These are phyloP conservation scores for Sporothrix brunneoviolacea DNA, from an alignment of 2,329 filamentous ascomycete genomes.

Conservation along the genomic window DNA sequence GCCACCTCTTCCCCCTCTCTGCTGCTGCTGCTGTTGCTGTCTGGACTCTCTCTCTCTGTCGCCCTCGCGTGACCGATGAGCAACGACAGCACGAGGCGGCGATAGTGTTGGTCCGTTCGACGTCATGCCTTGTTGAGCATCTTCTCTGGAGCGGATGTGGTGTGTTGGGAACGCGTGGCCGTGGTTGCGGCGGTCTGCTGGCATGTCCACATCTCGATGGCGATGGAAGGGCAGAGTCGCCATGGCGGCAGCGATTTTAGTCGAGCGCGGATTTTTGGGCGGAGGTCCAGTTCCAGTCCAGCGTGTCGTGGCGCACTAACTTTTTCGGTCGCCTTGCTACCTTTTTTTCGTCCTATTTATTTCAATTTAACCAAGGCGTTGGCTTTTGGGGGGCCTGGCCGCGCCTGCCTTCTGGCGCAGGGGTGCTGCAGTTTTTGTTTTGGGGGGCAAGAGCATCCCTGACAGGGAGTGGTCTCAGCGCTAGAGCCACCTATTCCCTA, in stretches of 20 bases:
- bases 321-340: not conserved
- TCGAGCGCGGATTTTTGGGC: slow-evolving; percentile 9
- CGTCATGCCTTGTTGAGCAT: slow-evolving; percentile 30
- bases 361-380: not conserved
- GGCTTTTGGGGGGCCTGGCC: not conserved
- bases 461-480: too few relatives aligned
- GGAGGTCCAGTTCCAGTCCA: not conserved
- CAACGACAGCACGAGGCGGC: slow-evolving; percentile 23
- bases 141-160: slow-evolving; percentile 28
- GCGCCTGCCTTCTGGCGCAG: not conserved
- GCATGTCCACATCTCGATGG: slow-evolving; percentile 35
- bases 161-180: slow-evolving; percentile 21
- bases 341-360: not conserved
- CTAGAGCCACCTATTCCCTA: too few relatives aligned
- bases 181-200: slow-evolving; percentile 32
- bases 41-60: slow-evolving; percentile 19
- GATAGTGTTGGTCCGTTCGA: slow-evolving; percentile 22
- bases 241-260: slow-evolving; percentile 21
- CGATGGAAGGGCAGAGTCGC: slow-evolving; percentile 19
- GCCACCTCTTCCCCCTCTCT: slow-evolving; percentile 11
- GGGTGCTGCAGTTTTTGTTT: not conserved
- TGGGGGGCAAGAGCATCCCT: not conserved
- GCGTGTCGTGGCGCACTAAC: not conserved
- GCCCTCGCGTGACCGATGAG: slow-evolving; percentile 20
- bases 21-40: slow-evolving; percentile 14